Evolutionary conservation across 441 rosid genomes (phyloP), one percentile per base, ranked within the genome.

Genomic region (Hura crepitans): DNA sequence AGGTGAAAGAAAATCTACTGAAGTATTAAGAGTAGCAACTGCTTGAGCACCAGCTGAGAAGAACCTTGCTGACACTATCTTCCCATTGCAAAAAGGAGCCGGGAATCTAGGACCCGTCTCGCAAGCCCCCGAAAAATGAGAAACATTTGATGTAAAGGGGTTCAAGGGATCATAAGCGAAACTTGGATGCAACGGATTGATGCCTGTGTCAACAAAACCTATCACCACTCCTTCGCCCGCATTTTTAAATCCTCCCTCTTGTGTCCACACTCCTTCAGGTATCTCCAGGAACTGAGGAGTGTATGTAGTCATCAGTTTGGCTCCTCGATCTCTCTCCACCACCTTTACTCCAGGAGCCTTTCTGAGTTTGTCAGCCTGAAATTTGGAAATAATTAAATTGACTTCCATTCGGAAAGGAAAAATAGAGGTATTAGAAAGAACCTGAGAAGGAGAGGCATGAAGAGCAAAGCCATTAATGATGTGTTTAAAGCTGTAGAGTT

Each of bases 241-340:
- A 0, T 70, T 78, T 64, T 69, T 73, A 0, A 66, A 81, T 46
- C 79, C 87, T 11, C 85, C 88, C 67, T 69, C 79, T 73, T 79
- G 81, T 13, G 83, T 71, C 96, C 96, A 87, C 1, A 81, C 85
- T 67, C 81, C 74, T 9, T 75, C 58, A n/a, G 88, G 88, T 71
- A 95, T 63, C 73, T 86, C 86, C 37, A 95, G 80, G 83, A 89
- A 92, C 23, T 83, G 74, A 8, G 97, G 95, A 53, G 84, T 90
- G 81, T 95, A 89, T 2, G 98, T 87, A 46, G 98, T 89, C 99
- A 90, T 87, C 80, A 87, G 9, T 76, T 80, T 89, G 62, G 87
- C 93, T 82, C 97, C 92, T 76, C 87, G 86, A 65, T 90, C 99
- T 81, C 82, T 87, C 82, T 92, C 99, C 68, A 95, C 81, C 77